These are phyloP conservation scores for Pseudocercospora ulei DNA, from an alignment of 2,329 filamentous ascomycete species.

Conservation along the genomic window DNA sequence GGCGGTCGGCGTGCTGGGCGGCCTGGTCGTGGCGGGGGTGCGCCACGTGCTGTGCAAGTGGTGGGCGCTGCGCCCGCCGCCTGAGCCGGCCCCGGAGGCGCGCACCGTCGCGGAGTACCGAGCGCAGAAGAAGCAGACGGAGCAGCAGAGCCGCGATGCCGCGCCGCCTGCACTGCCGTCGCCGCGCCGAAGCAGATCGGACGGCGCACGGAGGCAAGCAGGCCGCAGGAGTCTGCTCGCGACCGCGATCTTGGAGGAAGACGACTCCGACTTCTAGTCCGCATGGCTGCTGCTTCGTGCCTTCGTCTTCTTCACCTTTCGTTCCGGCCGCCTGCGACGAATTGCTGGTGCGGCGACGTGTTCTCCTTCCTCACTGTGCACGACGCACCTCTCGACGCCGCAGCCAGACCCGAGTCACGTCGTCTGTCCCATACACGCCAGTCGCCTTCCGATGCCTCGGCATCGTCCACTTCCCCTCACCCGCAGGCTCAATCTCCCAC, in stretches of 20 bases:
- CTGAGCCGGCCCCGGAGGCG: slow-evolving; percentile 13
- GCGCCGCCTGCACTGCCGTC: slow-evolving; percentile 17
- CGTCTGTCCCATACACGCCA: slow-evolving; percentile 44
- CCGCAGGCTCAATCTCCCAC: slow-evolving; percentile 48
- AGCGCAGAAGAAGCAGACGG: slow-evolving; percentile 27
- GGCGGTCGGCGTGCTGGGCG: slow-evolving; percentile 56
- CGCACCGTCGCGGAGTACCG: slow-evolving; percentile 32
- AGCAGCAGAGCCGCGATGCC: slow-evolving; percentile 15
- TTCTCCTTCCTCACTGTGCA: too few species aligned
- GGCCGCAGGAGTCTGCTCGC: slow-evolving; percentile 47
- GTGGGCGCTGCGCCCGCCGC: slow-evolving; percentile 22
- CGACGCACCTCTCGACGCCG: slow-evolving; percentile 28
- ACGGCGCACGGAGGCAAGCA: slow-evolving; percentile 33
- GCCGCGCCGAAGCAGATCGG: slow-evolving; percentile 24
- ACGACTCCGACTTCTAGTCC: slow-evolving; percentile 49
- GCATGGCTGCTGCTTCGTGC: background rate
- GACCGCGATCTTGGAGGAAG: slow-evolving; percentile 63
- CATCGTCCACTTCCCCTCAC: slow-evolving; percentile 43
- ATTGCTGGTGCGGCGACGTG: too few species aligned
- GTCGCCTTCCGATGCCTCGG: slow-evolving; percentile 44
- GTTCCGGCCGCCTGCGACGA: too few species aligned
- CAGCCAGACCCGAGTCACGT: slow-evolving; percentile 48
- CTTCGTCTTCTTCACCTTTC: background rate
- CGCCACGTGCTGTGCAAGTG: slow-evolving; percentile 39
- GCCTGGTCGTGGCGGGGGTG: slow-evolving; percentile 50